Evolutionary conservation across 495 filamentous ascomycete genomes (phyloP), one percentile per base, ranked within the genome.

Genomic region (Glarea lozoyensis): DNA sequence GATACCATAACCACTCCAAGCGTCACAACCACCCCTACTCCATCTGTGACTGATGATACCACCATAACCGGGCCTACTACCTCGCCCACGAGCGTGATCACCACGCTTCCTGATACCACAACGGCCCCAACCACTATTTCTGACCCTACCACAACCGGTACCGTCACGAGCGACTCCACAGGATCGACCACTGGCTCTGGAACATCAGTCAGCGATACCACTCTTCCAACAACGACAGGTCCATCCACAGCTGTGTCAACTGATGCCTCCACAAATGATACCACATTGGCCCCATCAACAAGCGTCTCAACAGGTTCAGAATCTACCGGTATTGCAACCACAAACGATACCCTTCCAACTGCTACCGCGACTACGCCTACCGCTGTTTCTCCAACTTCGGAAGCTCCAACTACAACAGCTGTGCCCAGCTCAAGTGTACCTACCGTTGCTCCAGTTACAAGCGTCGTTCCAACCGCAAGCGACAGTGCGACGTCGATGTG

Each of bases 391-490:
- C 13, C 29, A 19, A 17, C 39, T 10, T 10, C 27, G 25, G 7
- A 7, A n/a, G 7, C 25, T 7, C 25, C 25, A 7, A 19, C 20
- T 12, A 27, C 45, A 10, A 22, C 20, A 32, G 24, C n/a, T 11
- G 17, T 10, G 36, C 25, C 20, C 11, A 15, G 25, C 35, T 32
- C 45, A 42, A n/a, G 18, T 15, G 7, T 15, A 7, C 41, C 27
- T n/a, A 34, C 18, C 15, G 15, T 24, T 20, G 25, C 52, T 22
- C 45, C 54, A 12, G 21, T n/a, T 10, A 43, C 50, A n/a, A n/a
- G n/a, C 22, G 42, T 57, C 10, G 22, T 52, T 21, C 60, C 53
- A 25, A 49, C 49, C 20, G 39, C 40, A 19, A 52, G 53, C 1
- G 38, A 48, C 16, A 42, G 16, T 10, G 42, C 40, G 10, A 50